phyloP scores from a whole-genome alignment of 371 early-diverging fungal species.

The Apophysomyces variabilis region DNA sequence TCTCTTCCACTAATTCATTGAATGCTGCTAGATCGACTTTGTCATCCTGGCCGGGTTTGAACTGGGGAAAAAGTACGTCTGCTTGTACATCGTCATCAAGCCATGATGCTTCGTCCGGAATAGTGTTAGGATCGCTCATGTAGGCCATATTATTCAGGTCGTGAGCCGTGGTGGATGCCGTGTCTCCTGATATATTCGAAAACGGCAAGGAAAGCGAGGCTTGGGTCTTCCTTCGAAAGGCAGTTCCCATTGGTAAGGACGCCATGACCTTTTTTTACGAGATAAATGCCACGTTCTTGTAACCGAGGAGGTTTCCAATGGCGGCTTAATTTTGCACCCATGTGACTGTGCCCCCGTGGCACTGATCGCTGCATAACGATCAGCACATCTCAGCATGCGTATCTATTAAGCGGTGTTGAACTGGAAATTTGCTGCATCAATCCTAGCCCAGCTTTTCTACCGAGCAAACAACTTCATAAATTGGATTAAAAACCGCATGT shows the following conservation, averaged over 20 bases:
- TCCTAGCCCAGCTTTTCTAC: no score
- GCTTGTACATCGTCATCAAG: constrained; percentile 33
- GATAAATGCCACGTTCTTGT: background rate
- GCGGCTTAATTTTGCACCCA: no score
- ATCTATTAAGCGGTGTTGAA: no score
- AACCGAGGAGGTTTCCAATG: no score
- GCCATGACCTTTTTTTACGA: background rate
- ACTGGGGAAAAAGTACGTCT: constrained; percentile 46
- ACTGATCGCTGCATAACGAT: no score
- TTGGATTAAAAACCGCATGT: no score
- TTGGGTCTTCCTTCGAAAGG: constrained; percentile 1
- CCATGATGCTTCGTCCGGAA: background rate
- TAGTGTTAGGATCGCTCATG: background rate
- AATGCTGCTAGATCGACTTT: constrained; percentile 39
- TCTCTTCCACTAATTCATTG: constrained; percentile 32
- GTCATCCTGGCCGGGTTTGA: constrained; percentile 20
- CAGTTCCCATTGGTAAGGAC: background rate
- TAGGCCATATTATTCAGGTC: background rate
- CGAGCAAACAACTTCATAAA: no score
- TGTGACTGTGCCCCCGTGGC: no score
- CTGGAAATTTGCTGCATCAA: no score
- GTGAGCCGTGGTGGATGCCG: background rate
- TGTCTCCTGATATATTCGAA: background rate
- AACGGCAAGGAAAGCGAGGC: background rate
- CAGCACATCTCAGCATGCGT: no score